Evolutionary conservation across 768 basidiomycete species (phyloP), one percentile per base, ranked within the genome.

Genomic region (Amanita exitialis): DNA sequence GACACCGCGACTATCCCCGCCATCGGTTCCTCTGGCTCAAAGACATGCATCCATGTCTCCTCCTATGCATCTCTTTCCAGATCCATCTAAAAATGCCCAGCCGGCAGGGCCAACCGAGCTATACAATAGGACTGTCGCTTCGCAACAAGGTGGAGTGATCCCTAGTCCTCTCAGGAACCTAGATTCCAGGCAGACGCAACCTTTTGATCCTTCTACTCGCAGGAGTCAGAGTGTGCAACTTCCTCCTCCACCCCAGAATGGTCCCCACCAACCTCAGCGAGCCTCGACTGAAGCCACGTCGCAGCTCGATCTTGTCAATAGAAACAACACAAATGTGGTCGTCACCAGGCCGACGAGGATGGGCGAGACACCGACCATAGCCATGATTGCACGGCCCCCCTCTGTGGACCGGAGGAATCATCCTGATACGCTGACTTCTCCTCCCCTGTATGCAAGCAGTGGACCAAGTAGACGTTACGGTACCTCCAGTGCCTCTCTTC

Each of bases 151-250:
- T 42, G 39, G 49, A 5, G 2, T 37, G 9, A 37, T 27, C 7
- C 45, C 54, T 38, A 36, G 49, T 4, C 25, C 47, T 20, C 41
- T 35, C 16, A 18, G 10, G 12, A 49, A 46, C 12, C 3, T 5
- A 10, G 28, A 20, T 12, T 35, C 32, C 25, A 18, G 25, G 23
- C 45, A 38, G 12, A 36, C 38, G 9, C 44, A 46, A 15, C 41
- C 18, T n/a, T 35, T 8, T n/a, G 27, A 7, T 51, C 44, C 48
- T 41, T 34, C 27, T 27, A 49, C 27, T 34, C 59, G 51, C 44
- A 55, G 50, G 47, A 56, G 44, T 44, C 57, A 59, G 37, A 54
- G 54, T 27, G 23, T 45, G 4, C 59, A 55, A 30, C 27, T 43
- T 20, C 50, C 53, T 23, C 52, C 38, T 32, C 56, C 35, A 16